phyloP scores from a whole-genome alignment of 345 rosid species.

The Jatropha curcas region DNA sequence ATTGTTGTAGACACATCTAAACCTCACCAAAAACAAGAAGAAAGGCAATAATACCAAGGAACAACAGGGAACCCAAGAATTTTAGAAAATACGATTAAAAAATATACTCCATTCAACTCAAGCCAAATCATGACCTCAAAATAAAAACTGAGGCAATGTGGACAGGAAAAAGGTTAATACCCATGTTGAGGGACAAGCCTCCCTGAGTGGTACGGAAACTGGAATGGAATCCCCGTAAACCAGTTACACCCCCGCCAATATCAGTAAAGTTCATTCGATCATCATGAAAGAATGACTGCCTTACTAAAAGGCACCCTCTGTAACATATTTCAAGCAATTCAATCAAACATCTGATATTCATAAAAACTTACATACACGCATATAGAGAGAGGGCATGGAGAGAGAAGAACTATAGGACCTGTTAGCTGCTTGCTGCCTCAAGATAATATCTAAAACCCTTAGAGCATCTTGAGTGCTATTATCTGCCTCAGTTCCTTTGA shows the following conservation, averaged over 20 bases:
- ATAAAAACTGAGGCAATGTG: not conserved
- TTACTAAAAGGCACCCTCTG: constrained; percentile 87
- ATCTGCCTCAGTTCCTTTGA: constrained; percentile 49
- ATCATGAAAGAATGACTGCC: constrained; percentile 77
- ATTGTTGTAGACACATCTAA: constrained; percentile 80
- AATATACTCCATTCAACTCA: not conserved
- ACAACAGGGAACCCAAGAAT: not conserved
- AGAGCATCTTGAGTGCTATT: constrained; percentile 61
- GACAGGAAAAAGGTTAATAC: constrained; percentile 33
- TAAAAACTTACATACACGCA: not conserved
- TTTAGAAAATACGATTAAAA: not conserved
- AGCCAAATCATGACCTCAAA: constrained; percentile 5
- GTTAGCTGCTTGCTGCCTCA: constrained; percentile 84
- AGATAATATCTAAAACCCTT: constrained; percentile 71
- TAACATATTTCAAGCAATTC: constrained; percentile 18
- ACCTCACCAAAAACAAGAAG: constrained; percentile 8
- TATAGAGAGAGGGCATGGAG: constrained; percentile 3
- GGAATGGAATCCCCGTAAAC: constrained; percentile 75
- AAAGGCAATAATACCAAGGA: not conserved
- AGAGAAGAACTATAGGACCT: constrained; percentile 37
- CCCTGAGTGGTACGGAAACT: constrained; percentile 84
- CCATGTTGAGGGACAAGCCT: constrained; percentile 83
- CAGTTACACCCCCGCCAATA: constrained; percentile 70
- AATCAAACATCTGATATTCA: not conserved
- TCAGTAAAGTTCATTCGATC: constrained; percentile 48